Base-by-base conservation (phyloP, 371 early-diverging fungal species). In the Zychaea mexicana region DNA sequence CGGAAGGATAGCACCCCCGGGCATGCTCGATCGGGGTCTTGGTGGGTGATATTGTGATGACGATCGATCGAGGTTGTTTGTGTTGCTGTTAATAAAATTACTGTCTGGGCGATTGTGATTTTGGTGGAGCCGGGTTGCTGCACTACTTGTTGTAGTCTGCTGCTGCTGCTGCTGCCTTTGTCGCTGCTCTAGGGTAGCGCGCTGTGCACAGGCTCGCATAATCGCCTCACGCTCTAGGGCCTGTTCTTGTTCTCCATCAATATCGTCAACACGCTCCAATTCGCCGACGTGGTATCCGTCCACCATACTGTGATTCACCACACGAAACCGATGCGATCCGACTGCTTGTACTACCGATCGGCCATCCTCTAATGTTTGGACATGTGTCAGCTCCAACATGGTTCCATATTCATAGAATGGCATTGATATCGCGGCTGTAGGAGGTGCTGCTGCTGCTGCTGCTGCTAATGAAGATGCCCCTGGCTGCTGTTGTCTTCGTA, bases 251-350 rank as follows among this genome's bases (percentile, higher is more conserved):
- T 72, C 73, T 8, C 64, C 47, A 57, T 70, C 74, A 21, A 75
- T 60, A 56, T 83, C 81, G 57, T 84, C 84, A 5, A 84, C 61
- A n/a, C 79, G 55, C 66, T 82, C 81, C 26, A 82, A 67, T 32
- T 70, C 56, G 4, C 74, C 84, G 26, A 78, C 68, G 53, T 71
- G 68, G 59, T 78, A 78, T 2, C 78, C 78, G 64, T 78, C 78
- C 13, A 60, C 26, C 49, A 75, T 33, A 7, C 61, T 45, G 39
- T 61, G 67, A n/a, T 60, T 47, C 1, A 57, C 13, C 13, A 78
- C 71, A 33, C 64, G 67, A 45, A 81, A 76, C 6, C 77, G 66
- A 36, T 74, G 72, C 0, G 74, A 70, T 13, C 78, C 81, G 0
- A 74, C 65, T 2, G 81, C 72, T 56, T 72, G 67, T 1, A 83